Evolutionary conservation across 805 yeast genomes (phyloP), one percentile per base, ranked within the genome.

Genomic region (Cyberlindnera lachancei): DNA sequence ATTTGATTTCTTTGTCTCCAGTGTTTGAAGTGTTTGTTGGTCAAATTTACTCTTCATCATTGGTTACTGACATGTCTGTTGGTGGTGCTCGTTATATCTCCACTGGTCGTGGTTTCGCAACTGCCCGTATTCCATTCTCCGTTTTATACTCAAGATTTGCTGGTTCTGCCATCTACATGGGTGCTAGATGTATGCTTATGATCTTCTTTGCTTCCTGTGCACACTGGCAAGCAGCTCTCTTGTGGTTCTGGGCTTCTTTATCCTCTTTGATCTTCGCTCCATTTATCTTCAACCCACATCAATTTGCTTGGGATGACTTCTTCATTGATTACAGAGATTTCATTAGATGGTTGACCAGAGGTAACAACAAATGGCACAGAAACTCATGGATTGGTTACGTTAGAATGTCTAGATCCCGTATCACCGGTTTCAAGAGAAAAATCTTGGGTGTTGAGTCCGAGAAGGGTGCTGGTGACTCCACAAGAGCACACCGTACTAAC

Each of bases 231-330:
- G 81, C 95, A 16, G 84, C 96, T 26, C 68, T 92, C 48, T 61
- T 90, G 42, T 92, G 96, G 96, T 92, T 92, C 75, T 92, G 97
- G 96, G 80, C 92, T 38, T 81, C 95, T 14, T 66, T 87, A 48
- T 69, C 87, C 29, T 84, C 97, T 4, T 70, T 92, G 64, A 72
- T 86, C 64, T 75, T 86, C 48, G 80, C 97, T 30, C 98, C 98
- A 52, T 87, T 90, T 59, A 55, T 92, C 40, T 92, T 86, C 75
- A 92, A 92, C 64, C 98, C 98, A 29, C 96, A 90, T 64, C 97
- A 92, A 68, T 92, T 88, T 61, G 77, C 96, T 31, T 81, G 94
- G 88, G 83, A 79, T 56, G 96, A 88, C 63, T 90, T 82, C 75
- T 86, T 90, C 64, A 76, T 90, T 57, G 98, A 92, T 61, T 92